Conservation (phyloP, 1,284 basidiomycete species). For the Leccinum cinnamomeum region DNA sequence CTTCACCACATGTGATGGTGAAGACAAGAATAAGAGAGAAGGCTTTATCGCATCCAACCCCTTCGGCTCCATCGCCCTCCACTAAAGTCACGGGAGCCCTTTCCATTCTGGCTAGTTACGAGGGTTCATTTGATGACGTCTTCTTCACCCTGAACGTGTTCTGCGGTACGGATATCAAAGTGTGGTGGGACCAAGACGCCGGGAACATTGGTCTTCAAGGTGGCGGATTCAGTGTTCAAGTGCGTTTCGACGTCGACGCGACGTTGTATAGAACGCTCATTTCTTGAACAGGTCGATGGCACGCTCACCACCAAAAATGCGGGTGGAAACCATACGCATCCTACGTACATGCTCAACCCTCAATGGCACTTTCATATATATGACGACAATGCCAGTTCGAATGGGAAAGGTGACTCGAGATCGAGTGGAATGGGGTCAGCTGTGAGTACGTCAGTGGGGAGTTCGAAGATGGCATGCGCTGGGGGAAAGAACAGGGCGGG, state of each 20-base stretch:
- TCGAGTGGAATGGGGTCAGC: background rate
- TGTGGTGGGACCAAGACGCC: slow-evolving; percentile 49
- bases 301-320: slow-evolving; percentile 69
- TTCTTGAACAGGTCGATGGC: slow-evolving; percentile 52
- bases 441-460: background rate
- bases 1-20: slow-evolving; percentile 76
- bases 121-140: slow-evolving; percentile 57
- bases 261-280: slow-evolving; percentile 8
- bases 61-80: background rate
- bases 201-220: slow-evolving; percentile 7
- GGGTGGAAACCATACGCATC: slow-evolving; percentile 79
- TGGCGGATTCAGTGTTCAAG: slow-evolving; percentile 22
- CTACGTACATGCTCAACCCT: slow-evolving; percentile 88
- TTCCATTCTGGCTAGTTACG: slow-evolving; percentile 62
- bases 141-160: slow-evolving; percentile 67
- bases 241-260: slow-evolving; percentile 1
- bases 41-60: background rate
- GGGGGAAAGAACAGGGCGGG: background rate
- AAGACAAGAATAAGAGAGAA: slow-evolving; percentile 16
- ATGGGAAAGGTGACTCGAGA: background rate
- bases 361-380: slow-evolving; percentile 75
- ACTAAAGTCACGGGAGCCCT: slow-evolving; percentile 42
- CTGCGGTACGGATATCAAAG: slow-evolving; percentile 38
- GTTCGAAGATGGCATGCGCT: background rate
- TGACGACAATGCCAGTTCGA: slow-evolving; percentile 11